phyloP scores from a whole-genome alignment of 306 rosid species.

The Citrullus mucosospermus region DNA sequence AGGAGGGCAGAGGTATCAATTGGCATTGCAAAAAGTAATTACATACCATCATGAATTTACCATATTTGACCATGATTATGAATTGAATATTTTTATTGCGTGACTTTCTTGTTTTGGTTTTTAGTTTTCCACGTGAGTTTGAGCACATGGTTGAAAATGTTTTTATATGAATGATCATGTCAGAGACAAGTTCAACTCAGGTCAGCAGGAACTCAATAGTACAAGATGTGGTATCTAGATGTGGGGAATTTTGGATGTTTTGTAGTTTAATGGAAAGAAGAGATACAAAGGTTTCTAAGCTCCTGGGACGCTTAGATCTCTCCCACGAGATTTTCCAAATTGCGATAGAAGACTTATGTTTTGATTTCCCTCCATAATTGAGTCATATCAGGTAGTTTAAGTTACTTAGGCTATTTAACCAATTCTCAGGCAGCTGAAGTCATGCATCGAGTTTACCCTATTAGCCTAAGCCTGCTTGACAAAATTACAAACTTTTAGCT shows the following conservation, averaged over 20 bases:
- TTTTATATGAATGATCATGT: background rate
- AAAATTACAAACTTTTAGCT: background rate
- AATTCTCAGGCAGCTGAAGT: background rate
- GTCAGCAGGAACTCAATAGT: background rate
- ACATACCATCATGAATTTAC: background rate
- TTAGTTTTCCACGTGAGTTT: background rate
- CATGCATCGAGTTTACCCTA: background rate
- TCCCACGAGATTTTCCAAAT: background rate
- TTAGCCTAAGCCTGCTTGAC: background rate
- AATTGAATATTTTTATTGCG: background rate
- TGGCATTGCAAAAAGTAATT: background rate
- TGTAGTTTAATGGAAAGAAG: background rate
- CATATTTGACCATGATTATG: background rate
- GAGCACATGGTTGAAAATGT: background rate
- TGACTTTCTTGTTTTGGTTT: background rate
- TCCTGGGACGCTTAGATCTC: background rate
- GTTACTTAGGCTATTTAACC: background rate
- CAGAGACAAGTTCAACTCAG: background rate
- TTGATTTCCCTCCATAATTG: background rate
- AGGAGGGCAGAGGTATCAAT: constrained; percentile 60
- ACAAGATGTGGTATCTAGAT: background rate
- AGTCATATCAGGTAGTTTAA: background rate
- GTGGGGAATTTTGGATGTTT: background rate
- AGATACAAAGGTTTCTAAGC: background rate
- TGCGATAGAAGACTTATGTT: background rate